Conservation (phyloP, 1,284 basidiomycete genomes). For the Cryptococcus sp. region DNA sequence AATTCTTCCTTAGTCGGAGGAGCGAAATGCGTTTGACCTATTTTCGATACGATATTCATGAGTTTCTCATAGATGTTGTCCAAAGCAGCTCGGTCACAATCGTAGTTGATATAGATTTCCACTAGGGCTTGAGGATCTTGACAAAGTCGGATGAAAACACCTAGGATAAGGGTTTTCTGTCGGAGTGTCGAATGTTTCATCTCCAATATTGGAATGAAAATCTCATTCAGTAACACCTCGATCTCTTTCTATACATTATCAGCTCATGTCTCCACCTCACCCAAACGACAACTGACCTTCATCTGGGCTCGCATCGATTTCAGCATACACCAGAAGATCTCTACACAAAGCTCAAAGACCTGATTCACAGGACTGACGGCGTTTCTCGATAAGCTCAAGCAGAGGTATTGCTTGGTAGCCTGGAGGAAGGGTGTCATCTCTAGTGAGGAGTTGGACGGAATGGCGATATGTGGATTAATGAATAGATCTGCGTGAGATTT, state of each 20-base stretch:
- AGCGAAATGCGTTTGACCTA: constrained; percentile 67
- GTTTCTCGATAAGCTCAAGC: constrained; percentile 87
- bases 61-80: constrained; percentile 96
- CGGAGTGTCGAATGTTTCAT: constrained; percentile 95
- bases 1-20: constrained; percentile 49
- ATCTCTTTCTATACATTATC: constrained; percentile 79
- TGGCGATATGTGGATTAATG: constrained; percentile 75
- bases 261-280: not conserved
- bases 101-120: constrained; percentile 96
- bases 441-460: constrained; percentile 78
- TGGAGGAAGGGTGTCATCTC: constrained; percentile 85
- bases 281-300: constrained; percentile 56
- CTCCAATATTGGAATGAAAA: constrained; percentile 97
- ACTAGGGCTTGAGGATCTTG: constrained; percentile 94
- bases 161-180: constrained; percentile 86
- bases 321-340: constrained; percentile 97
- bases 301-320: constrained; percentile 91
- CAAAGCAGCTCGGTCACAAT: constrained; percentile 84
- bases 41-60: constrained; percentile 90
- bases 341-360: constrained; percentile 96
- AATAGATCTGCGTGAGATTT: constrained; percentile 86
- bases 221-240: constrained; percentile 95
- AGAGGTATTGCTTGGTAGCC: constrained; percentile 91
- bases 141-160: constrained; percentile 77
- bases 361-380: constrained; percentile 92